Percentiles rank a stretch among this genome's conserved stretches.
phyloP scores from a whole-genome alignment of 148 eudicot genomes.

The Fagopyrum homotropicum region DNA sequence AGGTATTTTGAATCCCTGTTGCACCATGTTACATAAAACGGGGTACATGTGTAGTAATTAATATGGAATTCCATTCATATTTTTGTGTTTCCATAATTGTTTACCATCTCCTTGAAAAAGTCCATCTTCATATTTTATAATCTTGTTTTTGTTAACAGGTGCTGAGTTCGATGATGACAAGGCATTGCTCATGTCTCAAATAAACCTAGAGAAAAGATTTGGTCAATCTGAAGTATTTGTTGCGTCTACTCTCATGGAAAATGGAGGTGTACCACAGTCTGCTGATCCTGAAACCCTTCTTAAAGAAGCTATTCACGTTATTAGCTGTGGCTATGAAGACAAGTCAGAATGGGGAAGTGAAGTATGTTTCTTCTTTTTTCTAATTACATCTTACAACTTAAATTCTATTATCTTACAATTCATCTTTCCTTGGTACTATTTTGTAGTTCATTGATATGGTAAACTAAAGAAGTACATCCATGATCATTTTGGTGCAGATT shows the following conservation, averaged over 20 bases:
- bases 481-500: slow-evolving; percentile 35
- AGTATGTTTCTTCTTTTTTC: slow-evolving; percentile 17
- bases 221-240: slow-evolving; percentile 62
- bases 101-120: background rate
- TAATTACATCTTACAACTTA: background rate
- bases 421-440: background rate
- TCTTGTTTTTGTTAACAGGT: slow-evolving; percentile 20
- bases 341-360: slow-evolving; percentile 53
- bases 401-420: no score
- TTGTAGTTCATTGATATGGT: background rate
- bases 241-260: slow-evolving; percentile 52
- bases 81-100: no score
- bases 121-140: background rate
- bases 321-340: slow-evolving; percentile 62
- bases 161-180: slow-evolving; percentile 51
- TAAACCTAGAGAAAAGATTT: slow-evolving; percentile 53
- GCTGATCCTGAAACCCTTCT: slow-evolving; percentile 43
- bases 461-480: background rate
- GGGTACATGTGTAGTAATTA: no score
- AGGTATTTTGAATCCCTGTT: slow-evolving; percentile 20
- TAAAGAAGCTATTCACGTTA: slow-evolving; percentile 60
- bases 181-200: slow-evolving; percentile 48
- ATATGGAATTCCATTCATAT: background rate
- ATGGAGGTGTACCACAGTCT: slow-evolving; percentile 50
- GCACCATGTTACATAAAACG: background rate